Conservation (phyloP, 208 protist species). For the Strigomonas oncopelti region DNA sequence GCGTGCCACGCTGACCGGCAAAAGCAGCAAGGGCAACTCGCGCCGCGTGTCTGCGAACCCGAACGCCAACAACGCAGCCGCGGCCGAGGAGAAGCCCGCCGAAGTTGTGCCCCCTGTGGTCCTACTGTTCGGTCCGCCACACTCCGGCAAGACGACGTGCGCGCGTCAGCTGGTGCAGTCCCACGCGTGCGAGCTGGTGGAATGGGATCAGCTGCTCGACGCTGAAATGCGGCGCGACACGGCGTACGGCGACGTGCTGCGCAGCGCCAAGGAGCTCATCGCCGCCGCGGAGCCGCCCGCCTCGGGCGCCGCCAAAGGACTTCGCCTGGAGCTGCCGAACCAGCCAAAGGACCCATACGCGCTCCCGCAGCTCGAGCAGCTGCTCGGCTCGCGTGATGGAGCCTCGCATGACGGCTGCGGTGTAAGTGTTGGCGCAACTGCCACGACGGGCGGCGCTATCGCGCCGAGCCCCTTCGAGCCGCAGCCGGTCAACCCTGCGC, state of each 20-base stretch:
- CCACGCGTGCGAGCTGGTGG: constrained; percentile 25
- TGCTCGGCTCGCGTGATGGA: background rate
- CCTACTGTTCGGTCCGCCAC: constrained; percentile 78
- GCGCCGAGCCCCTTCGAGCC: constrained; percentile 7
- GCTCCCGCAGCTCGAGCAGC: background rate
- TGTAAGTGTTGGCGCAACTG: no score
- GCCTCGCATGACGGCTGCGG: no score
- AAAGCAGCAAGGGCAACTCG: background rate
- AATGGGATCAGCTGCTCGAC: constrained; percentile 53
- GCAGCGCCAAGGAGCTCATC: constrained; percentile 19
- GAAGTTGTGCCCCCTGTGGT: constrained; percentile 5
- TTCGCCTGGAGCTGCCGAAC: constrained; percentile 7
- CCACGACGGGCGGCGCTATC: background rate
- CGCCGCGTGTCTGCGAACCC: background rate
- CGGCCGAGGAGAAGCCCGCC: background rate
- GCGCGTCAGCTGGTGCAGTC: constrained; percentile 31
- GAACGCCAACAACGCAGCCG: background rate
- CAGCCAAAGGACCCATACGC: background rate
- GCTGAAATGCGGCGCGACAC: constrained; percentile 66
- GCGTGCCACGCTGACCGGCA: background rate
- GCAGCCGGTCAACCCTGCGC: background rate
- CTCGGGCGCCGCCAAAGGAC: background rate
- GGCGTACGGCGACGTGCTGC: constrained; percentile 65
- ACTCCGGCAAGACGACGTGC: constrained; percentile 72
- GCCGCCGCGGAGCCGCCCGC: background rate